Evolutionary conservation across 495 filamentous ascomycete genomes (phyloP), one percentile per base, ranked within the genome.

Genomic region (Penicillium nucicola): DNA sequence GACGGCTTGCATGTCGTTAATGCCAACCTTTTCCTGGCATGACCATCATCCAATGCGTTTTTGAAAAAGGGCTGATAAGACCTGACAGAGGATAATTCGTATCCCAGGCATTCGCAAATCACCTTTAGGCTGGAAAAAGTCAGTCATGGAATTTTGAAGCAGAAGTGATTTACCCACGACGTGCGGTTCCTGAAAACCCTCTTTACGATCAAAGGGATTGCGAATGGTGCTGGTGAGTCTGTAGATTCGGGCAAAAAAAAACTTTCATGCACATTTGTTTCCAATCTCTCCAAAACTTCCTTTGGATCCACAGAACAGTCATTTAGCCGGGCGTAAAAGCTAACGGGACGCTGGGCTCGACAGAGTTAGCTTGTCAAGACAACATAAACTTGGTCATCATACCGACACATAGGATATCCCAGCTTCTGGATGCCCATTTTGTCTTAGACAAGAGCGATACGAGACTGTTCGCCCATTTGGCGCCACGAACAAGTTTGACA

Each of bases 401-500:
- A 40, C 37, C 37, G 10, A 40, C 37, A 40, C 37, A 40, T 4
- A 40, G 11, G 15, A 18, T 19, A 40, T 40, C 37, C 37, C 37
- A 40, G 37, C 37, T 40, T 19, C 15, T 40, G 15, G 37, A 40
- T 40, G 37, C 37, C 37, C 37, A 40, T 40, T 40, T 40, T 18
- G 37, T 40, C 15, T n/a, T 40, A 40, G 37, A 40, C 13, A 40
- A 19, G 9, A 40, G 37, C 17, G 37, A 40, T 10, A 40, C 20
- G 17, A 40, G 15, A 40, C 17, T 40, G 17, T 40, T 40, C 37
- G 15, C 37, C 37, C 37, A 40, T 40, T 40, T 40, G 15, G 37
- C 37, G 37, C 37, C 37, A 40, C 37, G 37, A 40, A 40, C 37
- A 40, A 40, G 37, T 19, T 40, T 40, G 9, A 40, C 9, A 40